Conservation (phyloP, 75 land plant species). For the Cryptomeria japonica region DNA sequence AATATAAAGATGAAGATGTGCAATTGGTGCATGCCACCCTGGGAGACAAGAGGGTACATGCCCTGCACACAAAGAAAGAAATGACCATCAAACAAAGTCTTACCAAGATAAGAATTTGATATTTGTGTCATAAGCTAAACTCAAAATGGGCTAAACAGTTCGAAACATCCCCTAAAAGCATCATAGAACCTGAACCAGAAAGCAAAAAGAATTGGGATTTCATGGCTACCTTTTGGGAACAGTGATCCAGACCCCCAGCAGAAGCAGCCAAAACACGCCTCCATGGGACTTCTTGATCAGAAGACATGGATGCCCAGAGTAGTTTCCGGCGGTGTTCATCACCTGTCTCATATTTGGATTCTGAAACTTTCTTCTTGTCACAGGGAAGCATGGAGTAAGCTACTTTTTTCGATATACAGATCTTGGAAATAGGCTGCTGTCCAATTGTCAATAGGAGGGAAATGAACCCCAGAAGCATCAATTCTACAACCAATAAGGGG, state of each 20-base stretch:
- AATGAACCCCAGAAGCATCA: constrained; percentile 68
- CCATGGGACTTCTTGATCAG: background rate
- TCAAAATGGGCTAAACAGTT: background rate
- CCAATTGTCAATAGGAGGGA: constrained; percentile 51
- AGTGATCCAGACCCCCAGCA: background rate
- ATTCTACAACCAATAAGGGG: constrained; percentile 32
- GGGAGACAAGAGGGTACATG: constrained; percentile 37
- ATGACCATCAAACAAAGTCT: background rate
- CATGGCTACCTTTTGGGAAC: background rate
- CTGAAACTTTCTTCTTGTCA: background rate
- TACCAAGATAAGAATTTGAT: background rate
- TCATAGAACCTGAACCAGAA: background rate
- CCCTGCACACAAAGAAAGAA: constrained; percentile 28
- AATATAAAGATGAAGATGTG: constrained; percentile 56
- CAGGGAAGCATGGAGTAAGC: constrained; percentile 48
- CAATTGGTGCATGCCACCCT: constrained; percentile 42
- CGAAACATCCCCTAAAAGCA: background rate
- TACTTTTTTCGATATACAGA: constrained; percentile 31
- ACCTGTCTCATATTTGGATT: background rate
- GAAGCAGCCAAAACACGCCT: background rate
- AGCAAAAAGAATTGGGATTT: background rate
- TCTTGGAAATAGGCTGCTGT: constrained; percentile 33
- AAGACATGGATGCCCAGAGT: background rate
- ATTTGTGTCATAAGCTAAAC: background rate
- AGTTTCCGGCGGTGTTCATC: background rate